A percentile compares a stretch with the other conserved stretches of the same genome.
Conservation (phyloP, 2,329 filamentous ascomycete genomes). For the Colletotrichum australisinense region DNA sequence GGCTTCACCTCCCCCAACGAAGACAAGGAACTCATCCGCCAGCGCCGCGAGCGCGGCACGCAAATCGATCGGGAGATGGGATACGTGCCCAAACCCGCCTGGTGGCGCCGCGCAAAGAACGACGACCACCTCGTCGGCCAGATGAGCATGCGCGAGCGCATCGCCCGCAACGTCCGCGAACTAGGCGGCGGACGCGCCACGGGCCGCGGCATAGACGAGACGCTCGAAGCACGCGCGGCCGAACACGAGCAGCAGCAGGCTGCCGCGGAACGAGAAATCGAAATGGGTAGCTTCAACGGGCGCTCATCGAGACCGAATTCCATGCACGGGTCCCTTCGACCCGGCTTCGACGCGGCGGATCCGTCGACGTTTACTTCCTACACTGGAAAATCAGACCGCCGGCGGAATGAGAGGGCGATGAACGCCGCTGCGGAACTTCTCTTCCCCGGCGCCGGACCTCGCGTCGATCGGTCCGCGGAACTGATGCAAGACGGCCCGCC, state of each 20-base stretch:
- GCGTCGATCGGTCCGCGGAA: constrained; percentile 50
- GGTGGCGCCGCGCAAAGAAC: constrained; percentile 70
- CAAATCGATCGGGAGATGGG: constrained; percentile 71
- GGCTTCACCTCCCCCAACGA: constrained; percentile 77
- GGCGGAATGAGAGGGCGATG: constrained; percentile 57
- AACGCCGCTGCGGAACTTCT: constrained; percentile 57
- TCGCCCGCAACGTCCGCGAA: constrained; percentile 66
- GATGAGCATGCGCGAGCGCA: constrained; percentile 61
- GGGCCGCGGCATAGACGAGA: constrained; percentile 52
- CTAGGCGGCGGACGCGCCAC: constrained; percentile 61
- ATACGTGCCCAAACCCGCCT: constrained; percentile 69
- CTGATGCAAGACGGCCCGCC: constrained; percentile 57
- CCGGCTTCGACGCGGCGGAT: constrained; percentile 40
- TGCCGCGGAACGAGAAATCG: constrained; percentile 47
- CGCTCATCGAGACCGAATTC: constrained; percentile 37
- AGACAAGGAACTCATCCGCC: constrained; percentile 73
- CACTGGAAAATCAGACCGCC: constrained; percentile 55
- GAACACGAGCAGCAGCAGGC: constrained; percentile 41
- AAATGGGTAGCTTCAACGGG: constrained; percentile 48
- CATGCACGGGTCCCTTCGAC: constrained; percentile 28
- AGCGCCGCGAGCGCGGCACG: constrained; percentile 68
- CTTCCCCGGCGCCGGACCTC: constrained; percentile 56
- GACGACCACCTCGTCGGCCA: constrained; percentile 51
- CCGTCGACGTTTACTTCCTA: constrained; percentile 45
- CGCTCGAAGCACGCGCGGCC: constrained; percentile 50